A percentile compares a stretch with the other conserved stretches of the same genome.
Conservation (phyloP, 148 eudicot species). For the Chenopodium album region DNA sequence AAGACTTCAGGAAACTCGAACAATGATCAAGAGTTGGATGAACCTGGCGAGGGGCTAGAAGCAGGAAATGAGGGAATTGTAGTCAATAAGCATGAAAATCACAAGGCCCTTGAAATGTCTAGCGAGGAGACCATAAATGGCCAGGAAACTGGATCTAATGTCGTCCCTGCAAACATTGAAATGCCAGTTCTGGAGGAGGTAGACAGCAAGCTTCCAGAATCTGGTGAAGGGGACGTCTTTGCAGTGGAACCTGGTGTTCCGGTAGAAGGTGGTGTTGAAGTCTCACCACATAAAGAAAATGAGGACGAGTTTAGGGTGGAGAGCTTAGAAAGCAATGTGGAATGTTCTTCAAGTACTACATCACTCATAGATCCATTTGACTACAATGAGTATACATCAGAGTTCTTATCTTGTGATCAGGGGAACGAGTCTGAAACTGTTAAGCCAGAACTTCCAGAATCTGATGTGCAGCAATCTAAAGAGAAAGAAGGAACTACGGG, state of each 20-base stretch:
- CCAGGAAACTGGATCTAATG: neutral
- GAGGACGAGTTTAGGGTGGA: neutral
- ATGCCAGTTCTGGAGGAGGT: neutral
- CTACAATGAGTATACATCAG: neutral
- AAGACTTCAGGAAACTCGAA: neutral
- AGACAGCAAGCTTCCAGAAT: neutral
- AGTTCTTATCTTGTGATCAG: neutral
- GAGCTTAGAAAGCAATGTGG: neutral
- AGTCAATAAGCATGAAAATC: neutral
- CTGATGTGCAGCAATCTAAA: neutral
- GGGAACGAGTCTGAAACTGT: neutral
- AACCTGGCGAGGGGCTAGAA: neutral
- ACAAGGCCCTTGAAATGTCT: neutral
- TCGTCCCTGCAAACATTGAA: neutral
- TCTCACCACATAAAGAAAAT: neutral
- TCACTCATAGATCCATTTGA: neutral
- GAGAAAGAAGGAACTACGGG: neutral
- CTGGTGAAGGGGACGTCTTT: slow-evolving; percentile 1
- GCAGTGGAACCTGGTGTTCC: neutral
- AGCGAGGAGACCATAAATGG: neutral
- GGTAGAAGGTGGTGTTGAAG: neutral
- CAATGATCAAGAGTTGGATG: neutral
- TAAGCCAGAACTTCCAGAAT: neutral
- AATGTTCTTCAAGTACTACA: neutral
- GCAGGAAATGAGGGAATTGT: neutral